Evolutionary conservation across 73 alveolate species (phyloP), one percentile per base, ranked within the genome.

Genomic region (Paramecium tetraurelia): DNA sequence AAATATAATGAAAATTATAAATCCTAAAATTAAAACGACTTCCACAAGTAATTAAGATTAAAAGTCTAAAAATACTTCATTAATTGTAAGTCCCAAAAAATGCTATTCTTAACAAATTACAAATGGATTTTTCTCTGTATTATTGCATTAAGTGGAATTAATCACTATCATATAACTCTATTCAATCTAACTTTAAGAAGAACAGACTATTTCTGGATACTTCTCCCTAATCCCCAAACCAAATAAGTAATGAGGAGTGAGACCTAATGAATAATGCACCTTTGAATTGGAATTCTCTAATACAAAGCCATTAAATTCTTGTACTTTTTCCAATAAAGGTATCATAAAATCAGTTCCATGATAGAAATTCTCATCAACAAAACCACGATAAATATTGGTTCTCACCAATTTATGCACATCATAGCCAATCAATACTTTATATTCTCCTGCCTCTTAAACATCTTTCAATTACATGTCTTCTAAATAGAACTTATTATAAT

Each of bases 401-500:
- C 33, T 20, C 43, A 80, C 57, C 21, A 80, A 38, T 80, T 80
- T 80, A 80, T 80, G 90, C 7, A 80, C 90, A 80, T 80, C 90
- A 80, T 31, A 80, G 10, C 90, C 90, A 41, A 80, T 44, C 27
- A 80, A 24, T n/a, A 22, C 6, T 44, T 22, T 20, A 48, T 40
- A 80, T 80, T 80, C 90, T 16, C 57, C 72, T n/a, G 57, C 5
- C 27, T 48, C 29, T 48, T 80, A 20, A 18, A 80, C 90, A 41
- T 80, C 90, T 80, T 63, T 80, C 16, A 80, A 46, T 44, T 44
- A 10, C 76, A 80, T 80, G 16, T 80, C 90, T 80, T 80, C 90
- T 43, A 80, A 46, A 46, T 80, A 80, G 33, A 80, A 80, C 24
- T 43, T 80, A 24, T 80, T 80, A 48, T 80, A 80, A 46, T 80